A percentile compares a stretch with the other conserved stretches of the same genome.
Conservation (phyloP, 1,284 basidiomycete species). For the Austroboletus rostrupii region DNA sequence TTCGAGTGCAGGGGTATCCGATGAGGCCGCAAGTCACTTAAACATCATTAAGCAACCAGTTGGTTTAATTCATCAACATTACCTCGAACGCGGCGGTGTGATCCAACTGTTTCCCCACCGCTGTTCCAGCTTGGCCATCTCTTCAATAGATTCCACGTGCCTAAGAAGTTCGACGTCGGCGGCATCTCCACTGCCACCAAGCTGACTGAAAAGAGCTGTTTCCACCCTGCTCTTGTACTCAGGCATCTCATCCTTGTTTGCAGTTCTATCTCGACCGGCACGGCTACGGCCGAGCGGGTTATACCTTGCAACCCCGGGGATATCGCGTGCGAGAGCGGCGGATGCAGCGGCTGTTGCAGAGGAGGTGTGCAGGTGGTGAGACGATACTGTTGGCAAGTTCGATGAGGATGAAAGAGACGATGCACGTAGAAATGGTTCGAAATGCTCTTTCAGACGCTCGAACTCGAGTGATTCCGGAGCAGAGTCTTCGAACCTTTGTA, state of each 20-base stretch:
- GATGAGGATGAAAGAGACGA: slow-evolving; percentile 65
- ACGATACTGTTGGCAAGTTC: slow-evolving; percentile 41
- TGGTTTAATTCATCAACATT: slow-evolving; percentile 9
- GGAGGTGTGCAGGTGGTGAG: slow-evolving; percentile 68
- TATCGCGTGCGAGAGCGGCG: slow-evolving; percentile 76
- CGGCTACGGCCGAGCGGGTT: slow-evolving; percentile 58
- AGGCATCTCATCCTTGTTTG: slow-evolving; percentile 69
- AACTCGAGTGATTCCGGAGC: slow-evolving; percentile 84
- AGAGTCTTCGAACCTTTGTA: slow-evolving; percentile 85
- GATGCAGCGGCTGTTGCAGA: slow-evolving; percentile 83
- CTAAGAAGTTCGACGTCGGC: slow-evolving; percentile 68
- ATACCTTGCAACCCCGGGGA: slow-evolving; percentile 73
- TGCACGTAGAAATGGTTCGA: slow-evolving; percentile 84
- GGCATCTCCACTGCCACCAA: slow-evolving; percentile 59
- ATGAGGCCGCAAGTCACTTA: slow-evolving; percentile 77
- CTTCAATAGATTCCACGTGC: slow-evolving; percentile 54
- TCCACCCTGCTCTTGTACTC: slow-evolving; percentile 71
- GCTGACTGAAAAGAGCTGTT: slow-evolving; percentile 47
- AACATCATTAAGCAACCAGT: slow-evolving; percentile 4
- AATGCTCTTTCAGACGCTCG: slow-evolving; percentile 89
- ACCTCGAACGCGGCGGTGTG: slow-evolving; percentile 63
- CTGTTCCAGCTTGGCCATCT: slow-evolving; percentile 73
- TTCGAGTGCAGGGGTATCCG: slow-evolving; percentile 92
- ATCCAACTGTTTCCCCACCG: slow-evolving; percentile 83
- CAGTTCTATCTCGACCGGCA: slow-evolving; percentile 52